Evolutionary conservation across 2,329 filamentous ascomycete species (phyloP), one percentile per base, ranked within the genome.

Genomic region (Sporothrix brasiliensis): DNA sequence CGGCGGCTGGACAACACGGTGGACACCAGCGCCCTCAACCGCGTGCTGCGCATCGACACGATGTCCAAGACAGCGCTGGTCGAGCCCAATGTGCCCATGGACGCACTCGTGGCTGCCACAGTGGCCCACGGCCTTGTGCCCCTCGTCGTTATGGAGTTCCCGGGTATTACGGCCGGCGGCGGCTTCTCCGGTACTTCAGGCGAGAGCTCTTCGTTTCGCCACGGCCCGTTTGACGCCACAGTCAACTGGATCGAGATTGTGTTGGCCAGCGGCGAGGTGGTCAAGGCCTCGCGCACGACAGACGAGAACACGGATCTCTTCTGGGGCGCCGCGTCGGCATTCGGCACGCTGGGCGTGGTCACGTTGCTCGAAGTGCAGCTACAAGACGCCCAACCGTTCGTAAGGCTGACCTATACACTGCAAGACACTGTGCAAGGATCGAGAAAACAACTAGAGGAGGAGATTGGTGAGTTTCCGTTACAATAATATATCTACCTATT

Each of bases 61-160:
- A 74, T 79, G 1, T 77, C 77, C 7, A 84, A 83, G 73, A 89
- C 85, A 3, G 90, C 85, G 0, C 39, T 87, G 0, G 89, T 91
- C 0, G 89, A 92, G 75, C 88, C 89, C 0, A 92, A 91, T 73
- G 89, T 92, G 3, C 82, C 88, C 0, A 91, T 92, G 88, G 88
- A 90, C 71, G 79, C 80, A 0, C 81, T 92, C 1, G 84, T 91
- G 0, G 82, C 85, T 68, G 86, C 83, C 1, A 88, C 88, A 0
- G 74, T 89, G 60, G 77, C 79, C 5, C 76, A 86, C 66, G 85
- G 85, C 0, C 79, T 91, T 0, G 78, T 92, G 0, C 89, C 85
- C 0, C 85, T 85, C 0, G 88, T 92, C 0, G 88, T 92, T 4
- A 91, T 91, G 86, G 89, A 92, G 74, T 89, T 92, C 66, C 89